Conservation (phyloP, 192 early-diverging fungal species). For the Pilaira anomala region DNA sequence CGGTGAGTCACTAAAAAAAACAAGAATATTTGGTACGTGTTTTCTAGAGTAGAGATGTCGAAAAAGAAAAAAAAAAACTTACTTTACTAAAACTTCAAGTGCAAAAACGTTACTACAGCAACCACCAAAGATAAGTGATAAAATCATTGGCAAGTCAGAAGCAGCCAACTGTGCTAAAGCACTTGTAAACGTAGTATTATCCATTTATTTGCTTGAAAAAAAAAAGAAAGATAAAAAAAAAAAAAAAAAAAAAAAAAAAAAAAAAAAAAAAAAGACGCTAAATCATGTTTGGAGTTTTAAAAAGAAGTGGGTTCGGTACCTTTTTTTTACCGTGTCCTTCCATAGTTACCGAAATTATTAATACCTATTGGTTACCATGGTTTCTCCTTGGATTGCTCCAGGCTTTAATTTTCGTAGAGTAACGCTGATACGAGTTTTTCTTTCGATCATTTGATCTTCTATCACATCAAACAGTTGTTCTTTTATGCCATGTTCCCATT, state of each 20-base stretch:
- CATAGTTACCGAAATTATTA: no score
- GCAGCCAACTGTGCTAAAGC: conserved; percentile 22
- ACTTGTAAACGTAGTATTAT: conserved; percentile 7
- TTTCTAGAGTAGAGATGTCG: neutral
- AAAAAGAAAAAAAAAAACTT: conserved; percentile 13
- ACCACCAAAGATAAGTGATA: conserved; percentile 79
- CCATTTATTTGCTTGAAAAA: neutral
- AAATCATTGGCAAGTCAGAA: conserved; percentile 58
- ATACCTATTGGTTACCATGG: no score
- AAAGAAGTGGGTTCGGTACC: neutral
- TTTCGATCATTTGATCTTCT: conserved; percentile 24
- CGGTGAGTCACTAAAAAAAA: conserved; percentile 46
- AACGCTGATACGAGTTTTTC: conserved; percentile 46
- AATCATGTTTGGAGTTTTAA: neutral
- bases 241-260: neutral
- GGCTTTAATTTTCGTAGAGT: conserved; percentile 38
- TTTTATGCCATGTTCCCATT: conserved; percentile 51
- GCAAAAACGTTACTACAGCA: conserved; percentile 88
- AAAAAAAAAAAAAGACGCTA: conserved; percentile 7
- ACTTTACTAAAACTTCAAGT: conserved; percentile 74
- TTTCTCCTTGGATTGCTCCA: neutral
- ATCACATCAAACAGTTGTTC: conserved; percentile 33
- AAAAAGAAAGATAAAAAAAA: neutral
- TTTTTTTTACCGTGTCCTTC: no score
- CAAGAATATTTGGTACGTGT: conserved; percentile 2